Evolutionary conservation across 768 basidiomycete genomes (phyloP).

Genomic region (Mycena leptocephala): DNA sequence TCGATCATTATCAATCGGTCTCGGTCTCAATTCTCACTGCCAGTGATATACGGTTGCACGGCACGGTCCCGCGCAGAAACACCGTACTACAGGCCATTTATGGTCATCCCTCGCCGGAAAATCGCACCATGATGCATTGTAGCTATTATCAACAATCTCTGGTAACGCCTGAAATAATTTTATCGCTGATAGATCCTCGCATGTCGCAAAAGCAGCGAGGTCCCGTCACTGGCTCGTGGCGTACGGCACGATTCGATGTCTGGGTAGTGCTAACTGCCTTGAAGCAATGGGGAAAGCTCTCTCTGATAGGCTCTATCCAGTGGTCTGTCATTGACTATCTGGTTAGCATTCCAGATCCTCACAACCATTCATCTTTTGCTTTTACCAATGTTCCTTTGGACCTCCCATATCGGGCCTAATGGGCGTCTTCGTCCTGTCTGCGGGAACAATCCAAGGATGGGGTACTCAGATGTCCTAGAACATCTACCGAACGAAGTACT

Average conservation of each 20-base stretch:
- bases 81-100: too few relatives aligned
- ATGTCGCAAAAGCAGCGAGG: background rate
- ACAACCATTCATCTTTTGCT: background rate
- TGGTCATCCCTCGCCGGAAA: too few relatives aligned
- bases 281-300: too few relatives aligned
- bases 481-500: background rate
- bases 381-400: background rate
- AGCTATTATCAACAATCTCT: background rate
- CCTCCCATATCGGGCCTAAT: slow-evolving; percentile 8
- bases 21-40: too few relatives aligned
- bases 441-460: background rate
- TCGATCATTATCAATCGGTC: too few relatives aligned
- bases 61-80: too few relatives aligned
- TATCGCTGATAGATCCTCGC: background rate
- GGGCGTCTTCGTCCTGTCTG: background rate
- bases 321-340: background rate
- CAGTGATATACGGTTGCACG: too few relatives aligned
- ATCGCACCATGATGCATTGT: too few relatives aligned
- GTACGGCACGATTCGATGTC: too few relatives aligned
- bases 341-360: background rate
- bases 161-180: background rate
- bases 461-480: background rate
- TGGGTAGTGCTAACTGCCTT: too few relatives aligned
- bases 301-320: background rate
- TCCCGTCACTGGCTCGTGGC: too few relatives aligned